A percentile compares a stretch with the other conserved stretches of the same genome.
phyloP scores from a whole-genome alignment of 768 basidiomycete genomes.

The Suillus luteus region DNA sequence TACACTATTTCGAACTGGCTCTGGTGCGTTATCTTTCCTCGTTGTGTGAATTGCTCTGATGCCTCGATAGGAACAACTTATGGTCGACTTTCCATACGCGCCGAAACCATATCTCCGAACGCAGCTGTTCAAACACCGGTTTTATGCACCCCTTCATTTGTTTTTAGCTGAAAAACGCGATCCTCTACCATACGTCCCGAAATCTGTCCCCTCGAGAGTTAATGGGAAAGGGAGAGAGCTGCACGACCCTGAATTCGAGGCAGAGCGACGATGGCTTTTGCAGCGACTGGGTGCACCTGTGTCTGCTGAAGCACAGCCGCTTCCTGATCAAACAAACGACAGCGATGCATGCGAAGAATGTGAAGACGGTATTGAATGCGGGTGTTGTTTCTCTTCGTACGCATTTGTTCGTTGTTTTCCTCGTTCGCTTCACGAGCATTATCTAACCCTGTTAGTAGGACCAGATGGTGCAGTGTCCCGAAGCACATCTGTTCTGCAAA shows the following conservation, averaged over 20 bases:
- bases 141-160: constrained; percentile 72
- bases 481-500: constrained; percentile 85
- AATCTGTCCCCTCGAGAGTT: constrained; percentile 34
- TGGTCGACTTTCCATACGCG: constrained; percentile 57
- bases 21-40: constrained; percentile 39
- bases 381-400: constrained; percentile 80
- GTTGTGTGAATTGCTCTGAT: neutral
- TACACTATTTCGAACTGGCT: constrained; percentile 50
- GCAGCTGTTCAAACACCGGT: constrained; percentile 37
- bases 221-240: constrained; percentile 45
- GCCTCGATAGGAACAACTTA: constrained; percentile 48
- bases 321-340: constrained; percentile 37
- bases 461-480: constrained; percentile 87
- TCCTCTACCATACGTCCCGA: constrained; percentile 40
- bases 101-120: constrained; percentile 55
- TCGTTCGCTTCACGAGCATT: neutral
- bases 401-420: constrained; percentile 52
- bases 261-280: constrained; percentile 51
- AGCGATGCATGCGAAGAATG: constrained; percentile 46
- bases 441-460: constrained; percentile 44
- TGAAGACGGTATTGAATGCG: constrained; percentile 76
- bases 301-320: constrained; percentile 27
- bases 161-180: constrained; percentile 38
- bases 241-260: constrained; percentile 47
- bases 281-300: constrained; percentile 13